Base-by-base conservation (phyloP, 306 rosid genomes). In the Sphenostylis stenocarpa region DNA sequence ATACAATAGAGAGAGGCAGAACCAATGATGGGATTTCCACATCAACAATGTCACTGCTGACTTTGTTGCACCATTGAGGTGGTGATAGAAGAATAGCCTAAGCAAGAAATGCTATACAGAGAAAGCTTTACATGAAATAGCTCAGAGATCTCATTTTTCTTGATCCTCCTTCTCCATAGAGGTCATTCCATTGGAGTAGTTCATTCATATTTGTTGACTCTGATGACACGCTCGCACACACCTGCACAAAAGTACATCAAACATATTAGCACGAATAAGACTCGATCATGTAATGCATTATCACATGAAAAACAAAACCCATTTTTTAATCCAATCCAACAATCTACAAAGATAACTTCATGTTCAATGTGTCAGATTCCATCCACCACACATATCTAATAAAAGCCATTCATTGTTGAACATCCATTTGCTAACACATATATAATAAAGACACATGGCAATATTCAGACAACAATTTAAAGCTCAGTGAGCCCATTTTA, bases 91-190 rank as follows among this genome's bases (percentile, higher is more conserved):
- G 85, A 85, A 90, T 62, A 52, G 47, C 64, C 84, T 75, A 78
- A 53, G 79, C 79, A 80, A 84, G 77, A 43, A 84, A 70, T 70
- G 67, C 88, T 88, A 88, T 86, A 90, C 88, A 83, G 80, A 44
- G 58, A 52, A 10, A 17, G 72, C 77, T 81, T 91, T 90, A 96
- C 97, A 96, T 93, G 89, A 96, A 96, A 83, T 96, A 96, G 89
- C 99, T 96, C 79, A 96, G 73, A 34, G 97, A 87, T 80, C 76
- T 91, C 94, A 86, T 90, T 88, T 91, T 91, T 78, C 99, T 93
- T 4, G 98, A 96, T 52, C 99, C 99, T 17, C 98, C 99, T 86
- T 96, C 99, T 65, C 99, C 99, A 19, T 96, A 96, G 36, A 96
- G 84, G 65, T 96, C 98, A 70, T 96, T 96, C 99, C 99, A 96